Conservation (phyloP, 2,329 filamentous ascomycete genomes). For the Hysterium pulicare region DNA sequence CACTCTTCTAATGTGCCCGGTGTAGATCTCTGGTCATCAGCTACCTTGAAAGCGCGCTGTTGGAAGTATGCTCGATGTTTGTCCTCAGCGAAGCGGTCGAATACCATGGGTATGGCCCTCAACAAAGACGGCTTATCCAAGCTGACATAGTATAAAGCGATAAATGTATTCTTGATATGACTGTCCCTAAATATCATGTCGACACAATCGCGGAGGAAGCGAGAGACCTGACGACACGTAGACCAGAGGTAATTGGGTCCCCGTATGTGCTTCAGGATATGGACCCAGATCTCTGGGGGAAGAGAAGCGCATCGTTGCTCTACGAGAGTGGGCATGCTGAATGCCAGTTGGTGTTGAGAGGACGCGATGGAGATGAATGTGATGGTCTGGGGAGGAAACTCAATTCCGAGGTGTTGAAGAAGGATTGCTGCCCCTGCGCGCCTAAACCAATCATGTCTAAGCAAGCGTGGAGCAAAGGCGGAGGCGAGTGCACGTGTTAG, state of each 20-base stretch:
- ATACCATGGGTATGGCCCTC: neutral
- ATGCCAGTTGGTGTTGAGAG: no score
- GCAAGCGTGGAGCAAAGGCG: no score
- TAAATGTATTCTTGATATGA: neutral
- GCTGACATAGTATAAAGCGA: neutral
- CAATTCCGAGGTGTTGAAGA: no score
- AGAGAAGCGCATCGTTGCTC: neutral
- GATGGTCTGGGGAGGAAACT: no score
- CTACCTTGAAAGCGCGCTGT: no score
- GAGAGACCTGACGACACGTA: constrained; percentile 6
- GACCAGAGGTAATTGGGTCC: constrained; percentile 3
- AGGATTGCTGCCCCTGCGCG: no score
- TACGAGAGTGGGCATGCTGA: no score
- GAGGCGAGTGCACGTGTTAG: no score
- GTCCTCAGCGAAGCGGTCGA: constrained; percentile 1
- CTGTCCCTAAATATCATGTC: neutral
- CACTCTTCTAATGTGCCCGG: no score
- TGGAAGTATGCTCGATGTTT: neutral
- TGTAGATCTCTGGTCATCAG: no score
- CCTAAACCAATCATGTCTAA: no score
- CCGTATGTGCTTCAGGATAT: constrained; percentile 1
- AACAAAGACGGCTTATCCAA: neutral
- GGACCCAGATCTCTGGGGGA: constrained; percentile 6
- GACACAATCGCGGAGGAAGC: neutral
- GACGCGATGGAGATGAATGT: no score